Percentiles rank a stretch among this genome's conserved stretches.
These are phyloP conservation scores for Backusella westeae DNA, from an alignment of 192 early-diverging fungal species.

Conservation along the genomic window DNA sequence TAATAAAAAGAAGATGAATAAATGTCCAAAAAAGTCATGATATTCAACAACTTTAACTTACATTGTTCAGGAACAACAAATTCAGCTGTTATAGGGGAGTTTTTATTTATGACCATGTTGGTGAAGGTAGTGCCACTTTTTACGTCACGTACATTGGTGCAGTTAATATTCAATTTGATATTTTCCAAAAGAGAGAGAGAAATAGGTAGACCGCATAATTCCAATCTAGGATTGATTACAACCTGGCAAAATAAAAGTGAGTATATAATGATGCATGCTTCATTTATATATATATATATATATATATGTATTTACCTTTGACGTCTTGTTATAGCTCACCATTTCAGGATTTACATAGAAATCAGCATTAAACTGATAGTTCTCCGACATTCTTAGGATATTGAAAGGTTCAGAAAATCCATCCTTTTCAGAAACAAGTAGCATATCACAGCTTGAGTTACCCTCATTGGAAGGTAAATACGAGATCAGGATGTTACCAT, in stretches of 20 bases:
- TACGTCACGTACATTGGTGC: slow-evolving; percentile 13
- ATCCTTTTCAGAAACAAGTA: slow-evolving; percentile 29
- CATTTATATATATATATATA: background rate
- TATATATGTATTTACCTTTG: slow-evolving; percentile 28
- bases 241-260: slow-evolving; percentile 13
- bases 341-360: slow-evolving; percentile 44
- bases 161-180: slow-evolving; percentile 23
- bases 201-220: slow-evolving; percentile 11
- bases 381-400: slow-evolving; percentile 27
- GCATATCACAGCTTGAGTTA: background rate
- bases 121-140: slow-evolving; percentile 16
- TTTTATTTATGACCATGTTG: slow-evolving; percentile 21
- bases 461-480: slow-evolving; percentile 21
- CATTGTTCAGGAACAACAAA: slow-evolving; percentile 42
- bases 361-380: slow-evolving; percentile 31
- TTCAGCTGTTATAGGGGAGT: slow-evolving; percentile 20
- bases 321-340: slow-evolving; percentile 23
- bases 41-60: slow-evolving; percentile 5
- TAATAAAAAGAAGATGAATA: background rate
- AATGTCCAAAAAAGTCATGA: background rate
- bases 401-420: slow-evolving; percentile 33
- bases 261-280: background rate
- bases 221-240: slow-evolving; percentile 22
- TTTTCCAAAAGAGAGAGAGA: slow-evolving; percentile 39
- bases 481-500: slow-evolving; percentile 43